Evolutionary conservation across 805 yeast genomes (phyloP).

Genomic region (Torulaspora franciscae): DNA sequence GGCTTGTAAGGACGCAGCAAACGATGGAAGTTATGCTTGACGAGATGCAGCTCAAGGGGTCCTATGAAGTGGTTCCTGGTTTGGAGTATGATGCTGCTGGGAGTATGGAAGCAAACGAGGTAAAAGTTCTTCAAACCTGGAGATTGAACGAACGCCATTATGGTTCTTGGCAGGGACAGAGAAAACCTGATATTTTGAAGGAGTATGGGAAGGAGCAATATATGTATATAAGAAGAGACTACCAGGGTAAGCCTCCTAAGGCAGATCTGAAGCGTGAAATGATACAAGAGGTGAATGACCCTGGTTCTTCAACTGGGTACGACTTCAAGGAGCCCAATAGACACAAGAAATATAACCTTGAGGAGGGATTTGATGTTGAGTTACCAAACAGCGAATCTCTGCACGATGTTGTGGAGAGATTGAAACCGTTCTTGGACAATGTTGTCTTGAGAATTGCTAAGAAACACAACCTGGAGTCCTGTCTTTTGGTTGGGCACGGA

Average conservation of each 20-base stretch:
- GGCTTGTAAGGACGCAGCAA: conserved; percentile 67
- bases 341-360: conserved; percentile 31
- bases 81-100: conserved; percentile 8
- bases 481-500: conserved; percentile 75
- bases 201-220: conserved; percentile 68
- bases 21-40: conserved; percentile 65
- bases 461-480: conserved; percentile 50
- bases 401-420: conserved; percentile 62
- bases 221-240: conserved; percentile 76
- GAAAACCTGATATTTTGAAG: conserved; percentile 60
- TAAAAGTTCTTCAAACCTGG: conserved; percentile 63
- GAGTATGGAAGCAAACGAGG: conserved; percentile 41
- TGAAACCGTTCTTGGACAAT: conserved; percentile 54
- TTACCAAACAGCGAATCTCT: conserved; percentile 72
- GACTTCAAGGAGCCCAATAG: conserved; percentile 38
- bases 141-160: conserved; percentile 80
- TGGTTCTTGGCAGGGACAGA: conserved; percentile 75
- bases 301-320: conserved; percentile 31
- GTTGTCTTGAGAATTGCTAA: conserved; percentile 43
- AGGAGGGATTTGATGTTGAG: conserved; percentile 37
- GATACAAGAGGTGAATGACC: conserved; percentile 39
- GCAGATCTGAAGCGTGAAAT: conserved; percentile 35
- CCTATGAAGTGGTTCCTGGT: conserved; percentile 23
- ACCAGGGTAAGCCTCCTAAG: conserved; percentile 63
- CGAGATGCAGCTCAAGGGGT: conserved; percentile 36